Base-by-base conservation (phyloP, 2,329 filamentous ascomycete species). In the Exutisphaerella laricina region DNA sequence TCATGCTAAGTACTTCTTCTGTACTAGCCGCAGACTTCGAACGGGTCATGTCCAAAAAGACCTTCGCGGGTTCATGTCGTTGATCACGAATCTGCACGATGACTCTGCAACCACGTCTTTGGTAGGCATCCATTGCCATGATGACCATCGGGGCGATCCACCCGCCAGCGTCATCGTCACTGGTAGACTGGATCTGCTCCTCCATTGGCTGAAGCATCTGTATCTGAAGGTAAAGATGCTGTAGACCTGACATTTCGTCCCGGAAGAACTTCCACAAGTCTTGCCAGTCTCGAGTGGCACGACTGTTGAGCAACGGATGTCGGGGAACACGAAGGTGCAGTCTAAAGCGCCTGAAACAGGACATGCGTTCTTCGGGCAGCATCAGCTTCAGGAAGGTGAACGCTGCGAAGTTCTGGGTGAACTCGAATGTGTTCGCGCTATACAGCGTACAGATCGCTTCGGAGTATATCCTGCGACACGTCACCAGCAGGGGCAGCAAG, bases 371-470 rank as follows among this genome's bases (percentile, higher is more conserved):
- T 8, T 48, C 45, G 4, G 60, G 60, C 4, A 61, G 45, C 47
- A 56, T 61, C 46, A 51, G 35, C 34, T 53, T 57, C 17, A 62
- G 46, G 36, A 61, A 58, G 12, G 53, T 56, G 44, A 62, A 58
- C 5, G 58, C 57, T 16, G 54, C 57, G 18, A 55, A 56, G 37
- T 58, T 60, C 32, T 60, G 56, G 3, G 56, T 58, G 50, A 61
- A 61, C 25, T 61, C 56, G 48, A 62, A 62, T 4, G 51, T 54
- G 49, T 61, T 61, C 39, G 50, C 48, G 34, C 45, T 56, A 52
- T 62, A 62, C n/a, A 62, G 46, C 9, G 47, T 56, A 10, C 49
- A 28, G 21, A 61, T 55, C 3, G 53, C 50, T 41, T 62, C 60
- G 3, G 59, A 59, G 44, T 62, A 62, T 25, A 59, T 44, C 16